Conservation (phyloP, 2,329 filamentous ascomycete genomes). For the Cladorrhinum sp. region DNA sequence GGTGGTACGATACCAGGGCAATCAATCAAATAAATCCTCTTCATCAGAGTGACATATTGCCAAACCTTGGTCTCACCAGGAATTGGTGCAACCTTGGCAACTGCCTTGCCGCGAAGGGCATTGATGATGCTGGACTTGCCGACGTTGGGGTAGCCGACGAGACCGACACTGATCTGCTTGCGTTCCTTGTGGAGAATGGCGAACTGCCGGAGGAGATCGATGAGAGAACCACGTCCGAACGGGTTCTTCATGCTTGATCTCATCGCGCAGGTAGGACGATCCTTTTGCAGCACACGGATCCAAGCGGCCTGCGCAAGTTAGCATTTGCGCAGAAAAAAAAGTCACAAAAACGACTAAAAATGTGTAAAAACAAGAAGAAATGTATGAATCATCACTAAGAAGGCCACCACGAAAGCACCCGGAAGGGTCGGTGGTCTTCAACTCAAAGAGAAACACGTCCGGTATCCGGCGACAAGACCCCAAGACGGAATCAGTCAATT, state of each 20-base stretch:
- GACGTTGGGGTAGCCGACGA: constrained; percentile 77
- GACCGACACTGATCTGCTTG: constrained; percentile 91
- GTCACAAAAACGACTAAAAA: constrained; percentile 3
- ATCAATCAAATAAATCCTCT: constrained; percentile 87
- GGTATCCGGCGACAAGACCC: constrained; percentile 68
- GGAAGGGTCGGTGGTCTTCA: constrained; percentile 73
- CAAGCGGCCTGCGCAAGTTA: constrained; percentile 66
- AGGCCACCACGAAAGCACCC: constrained; percentile 65
- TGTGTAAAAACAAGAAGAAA: constrained; percentile 32
- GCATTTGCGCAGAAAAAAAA: constrained; percentile 16
- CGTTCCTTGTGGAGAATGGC: constrained; percentile 82
- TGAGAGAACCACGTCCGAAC: constrained; percentile 93
- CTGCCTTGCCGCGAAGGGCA: constrained; percentile 88
- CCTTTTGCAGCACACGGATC: constrained; percentile 84
- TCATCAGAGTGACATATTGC: constrained; percentile 95
- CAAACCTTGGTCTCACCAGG: constrained; percentile 91
- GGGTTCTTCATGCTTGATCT: constrained; percentile 93
- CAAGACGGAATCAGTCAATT: constrained; percentile 87
- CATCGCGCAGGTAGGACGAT: constrained; percentile 92
- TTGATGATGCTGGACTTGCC: constrained; percentile 98
- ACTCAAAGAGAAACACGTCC: constrained; percentile 91
- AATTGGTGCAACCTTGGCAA: constrained; percentile 89
- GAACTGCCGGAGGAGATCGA: constrained; percentile 89
- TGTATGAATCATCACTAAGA: constrained; percentile 99
- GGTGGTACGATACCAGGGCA: constrained; percentile 96